Evolutionary conservation across 352 stramenopile species (phyloP).

Genomic region (Phytophthora pisi): DNA sequence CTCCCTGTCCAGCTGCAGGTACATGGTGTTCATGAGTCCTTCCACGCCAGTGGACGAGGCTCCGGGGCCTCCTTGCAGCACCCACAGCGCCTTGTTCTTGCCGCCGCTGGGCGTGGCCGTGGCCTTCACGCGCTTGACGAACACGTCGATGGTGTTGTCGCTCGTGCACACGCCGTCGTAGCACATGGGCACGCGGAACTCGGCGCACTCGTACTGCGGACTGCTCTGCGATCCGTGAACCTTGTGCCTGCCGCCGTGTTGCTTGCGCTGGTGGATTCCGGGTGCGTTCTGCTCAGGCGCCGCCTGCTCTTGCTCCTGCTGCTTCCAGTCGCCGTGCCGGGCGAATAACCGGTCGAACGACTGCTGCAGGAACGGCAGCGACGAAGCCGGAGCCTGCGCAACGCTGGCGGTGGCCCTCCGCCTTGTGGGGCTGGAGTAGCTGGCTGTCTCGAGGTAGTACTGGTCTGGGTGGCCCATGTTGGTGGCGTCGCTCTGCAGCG

Average conservation of each 20-base stretch:
- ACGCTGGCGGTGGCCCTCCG: constrained; percentile 18
- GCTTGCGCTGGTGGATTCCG: not conserved
- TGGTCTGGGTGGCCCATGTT: constrained; percentile 39
- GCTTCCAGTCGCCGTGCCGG: constrained; percentile 31
- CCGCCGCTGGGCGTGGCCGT: constrained; percentile 6
- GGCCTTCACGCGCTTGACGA: constrained; percentile 61
- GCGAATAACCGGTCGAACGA: constrained; percentile 44
- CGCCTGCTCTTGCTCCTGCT: constrained; percentile 12
- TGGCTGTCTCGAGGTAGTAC: constrained; percentile 48
- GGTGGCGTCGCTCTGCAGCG: constrained; percentile 22
- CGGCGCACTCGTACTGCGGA: constrained; percentile 60
- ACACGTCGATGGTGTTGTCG: constrained; percentile 57
- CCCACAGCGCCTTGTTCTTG: constrained; percentile 60
- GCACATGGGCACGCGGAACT: constrained; percentile 74
- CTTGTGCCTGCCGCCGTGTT: not conserved
- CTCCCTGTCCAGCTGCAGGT: constrained; percentile 48
- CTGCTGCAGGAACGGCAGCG: constrained; percentile 44
- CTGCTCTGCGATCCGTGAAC: not conserved
- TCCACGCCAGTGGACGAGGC: constrained; percentile 78
- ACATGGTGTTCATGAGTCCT: constrained; percentile 64
- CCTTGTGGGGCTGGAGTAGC: not conserved
- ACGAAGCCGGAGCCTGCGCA: constrained; percentile 8
- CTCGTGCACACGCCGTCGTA: constrained; percentile 70
- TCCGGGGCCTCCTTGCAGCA: constrained; percentile 72
- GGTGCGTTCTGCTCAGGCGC: too few relatives aligned